Evolutionary conservation across 1,284 basidiomycete species (phyloP), one percentile per base, ranked within the genome.

Genomic region (Coniferiporia sulphurascens): DNA sequence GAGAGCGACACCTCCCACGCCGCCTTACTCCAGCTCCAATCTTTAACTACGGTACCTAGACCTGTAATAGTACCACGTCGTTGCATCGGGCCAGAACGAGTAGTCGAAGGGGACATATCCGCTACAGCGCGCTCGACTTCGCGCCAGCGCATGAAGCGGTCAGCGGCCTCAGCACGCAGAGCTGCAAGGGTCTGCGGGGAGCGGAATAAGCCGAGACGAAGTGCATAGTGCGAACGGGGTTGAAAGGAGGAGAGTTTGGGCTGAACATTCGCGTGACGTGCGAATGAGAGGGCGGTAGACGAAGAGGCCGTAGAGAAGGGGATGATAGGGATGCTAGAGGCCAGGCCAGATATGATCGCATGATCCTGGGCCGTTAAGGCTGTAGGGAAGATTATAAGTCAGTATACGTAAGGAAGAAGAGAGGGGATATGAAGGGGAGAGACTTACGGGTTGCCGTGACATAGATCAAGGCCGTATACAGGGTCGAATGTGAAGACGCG

Each of bases 71-170:
- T 41, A 48, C 15, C 35, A 32, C 62, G 45, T 34, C 52, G 43
- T 8, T 21, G 50, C 38, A 41, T 41, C 9, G 38, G 9, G 15
- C 38, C 38, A 41, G 38, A 15, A 41, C 15, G 9, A 3, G 15
- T 8, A 8, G 15, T 15, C 15, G 7, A 41, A 8, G 38, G 15
- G 9, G 38, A 41, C 38, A 41, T 41, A 57, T 71, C 71, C 13
- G 19, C 55, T 1, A 81, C 78, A 4, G 78, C 77, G 36, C 77
- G 75, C 65, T 87, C 83, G 34, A 86, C 78, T 66, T 87, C 85
- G 48, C 83, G 75, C 87, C 86, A 89, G 38, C 79, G 78, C 59
- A 89, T 67, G 69, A 87, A 89, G n/a, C 86, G 78, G 52, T 86
- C 83, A 0, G 82, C 77, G 1, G 84, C 84, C 66, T 89, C 86